These are phyloP conservation scores for Podospora bellae-mahoneyi DNA, from an alignment of 495 filamentous ascomycete species.

Conservation along the genomic window DNA sequence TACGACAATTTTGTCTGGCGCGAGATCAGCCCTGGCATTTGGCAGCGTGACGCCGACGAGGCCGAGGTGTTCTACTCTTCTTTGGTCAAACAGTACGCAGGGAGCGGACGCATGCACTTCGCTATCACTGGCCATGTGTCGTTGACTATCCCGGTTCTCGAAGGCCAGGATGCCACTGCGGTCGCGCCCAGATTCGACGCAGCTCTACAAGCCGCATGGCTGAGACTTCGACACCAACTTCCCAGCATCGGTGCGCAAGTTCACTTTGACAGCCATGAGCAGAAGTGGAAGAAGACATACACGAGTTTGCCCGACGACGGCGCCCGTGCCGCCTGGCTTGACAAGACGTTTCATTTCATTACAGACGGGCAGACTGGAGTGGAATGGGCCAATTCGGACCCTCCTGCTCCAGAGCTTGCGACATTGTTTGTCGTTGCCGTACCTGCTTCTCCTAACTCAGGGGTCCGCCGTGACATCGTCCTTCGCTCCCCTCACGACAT, in stretches of 20 bases:
- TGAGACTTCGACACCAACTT: constrained; percentile 39
- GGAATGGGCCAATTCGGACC: constrained; percentile 44
- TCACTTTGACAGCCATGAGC: constrained; percentile 23
- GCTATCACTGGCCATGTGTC: constrained; percentile 37
- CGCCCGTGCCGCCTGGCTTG: constrained; percentile 34
- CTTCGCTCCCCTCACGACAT: constrained; percentile 47
- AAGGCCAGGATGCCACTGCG: not conserved
- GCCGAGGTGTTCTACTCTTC: constrained; percentile 43
- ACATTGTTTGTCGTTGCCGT: constrained; percentile 41
- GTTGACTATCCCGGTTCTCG: constrained; percentile 11
- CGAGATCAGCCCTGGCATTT: constrained; percentile 26
- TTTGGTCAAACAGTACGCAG: constrained; percentile 36
- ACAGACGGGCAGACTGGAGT: constrained; percentile 28
- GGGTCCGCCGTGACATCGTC: constrained; percentile 36
- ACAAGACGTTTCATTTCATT: constrained; percentile 37
- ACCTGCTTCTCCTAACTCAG: not conserved
- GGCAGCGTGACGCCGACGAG: constrained; percentile 47
- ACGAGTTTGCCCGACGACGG: constrained; percentile 20
- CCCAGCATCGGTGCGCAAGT: constrained; percentile 45
- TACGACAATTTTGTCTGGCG: constrained; percentile 23
- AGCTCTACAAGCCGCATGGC: constrained; percentile 42
- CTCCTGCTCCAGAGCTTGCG: constrained; percentile 35
- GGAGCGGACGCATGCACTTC: constrained; percentile 41
- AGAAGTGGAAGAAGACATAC: constrained; percentile 43
- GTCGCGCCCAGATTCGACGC: constrained; percentile 21